Percentiles rank a stretch among this genome's conserved stretches.
phyloP scores from a whole-genome alignment of 1,139 yeast species.

The Candida sp. region DNA sequence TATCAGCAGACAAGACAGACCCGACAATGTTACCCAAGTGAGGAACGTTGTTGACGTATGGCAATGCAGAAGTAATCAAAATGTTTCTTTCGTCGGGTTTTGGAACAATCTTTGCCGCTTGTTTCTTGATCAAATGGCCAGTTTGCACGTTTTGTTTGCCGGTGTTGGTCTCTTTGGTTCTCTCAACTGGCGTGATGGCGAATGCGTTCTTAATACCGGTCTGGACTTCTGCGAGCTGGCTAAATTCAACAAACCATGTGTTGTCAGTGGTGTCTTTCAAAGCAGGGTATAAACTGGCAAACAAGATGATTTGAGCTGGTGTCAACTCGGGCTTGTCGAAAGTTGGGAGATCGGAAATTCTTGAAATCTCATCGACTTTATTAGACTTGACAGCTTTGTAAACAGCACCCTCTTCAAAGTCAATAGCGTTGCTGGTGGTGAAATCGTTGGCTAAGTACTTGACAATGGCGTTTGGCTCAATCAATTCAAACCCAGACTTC shows the following conservation, averaged over 20 bases:
- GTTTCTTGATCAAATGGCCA: constrained; percentile 43
- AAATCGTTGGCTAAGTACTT: constrained; percentile 64
- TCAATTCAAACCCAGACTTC: constrained; percentile 51
- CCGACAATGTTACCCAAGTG: constrained; percentile 98
- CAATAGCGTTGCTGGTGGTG: constrained; percentile 20
- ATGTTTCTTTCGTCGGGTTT: constrained; percentile 75
- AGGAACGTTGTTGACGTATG: constrained; percentile 98
- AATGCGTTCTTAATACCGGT: constrained; percentile 43
- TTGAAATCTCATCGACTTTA: constrained; percentile 22
- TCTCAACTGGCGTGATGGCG: constrained; percentile 44
- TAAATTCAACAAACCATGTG: constrained; percentile 50
- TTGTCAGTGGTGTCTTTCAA: constrained; percentile 22
- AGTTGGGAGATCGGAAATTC: constrained; percentile 15
- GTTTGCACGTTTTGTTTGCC: constrained; percentile 55
- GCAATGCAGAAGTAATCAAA: constrained; percentile 93
- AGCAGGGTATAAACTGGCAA: constrained; percentile 46
- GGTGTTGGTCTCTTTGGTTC: constrained; percentile 55
- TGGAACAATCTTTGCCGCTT: constrained; percentile 50
- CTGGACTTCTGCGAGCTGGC: constrained; percentile 35
- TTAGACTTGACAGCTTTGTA: constrained; percentile 36
- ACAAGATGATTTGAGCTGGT: constrained; percentile 51
- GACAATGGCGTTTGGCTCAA: constrained; percentile 85
- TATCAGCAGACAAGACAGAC: constrained; percentile 93
- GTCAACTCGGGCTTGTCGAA: constrained; percentile 23
- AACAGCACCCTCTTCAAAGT: constrained; percentile 35